A percentile compares a stretch with the other conserved stretches of the same genome.
Conservation (phyloP, 768 basidiomycete genomes). For the Gloeophyllum trabeum region DNA sequence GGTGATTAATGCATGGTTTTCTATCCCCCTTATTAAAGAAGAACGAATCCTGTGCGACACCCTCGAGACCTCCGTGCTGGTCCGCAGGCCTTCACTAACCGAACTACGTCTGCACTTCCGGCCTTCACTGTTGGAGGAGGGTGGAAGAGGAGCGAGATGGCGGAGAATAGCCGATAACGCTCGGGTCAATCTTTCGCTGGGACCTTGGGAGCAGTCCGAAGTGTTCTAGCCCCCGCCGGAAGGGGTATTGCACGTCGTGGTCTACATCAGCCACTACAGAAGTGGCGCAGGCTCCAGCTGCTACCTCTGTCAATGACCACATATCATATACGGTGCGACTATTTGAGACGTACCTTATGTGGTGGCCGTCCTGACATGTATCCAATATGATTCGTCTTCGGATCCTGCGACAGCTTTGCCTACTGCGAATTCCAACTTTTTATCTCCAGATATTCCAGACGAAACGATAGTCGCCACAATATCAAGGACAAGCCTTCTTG, state of each 20-base stretch:
- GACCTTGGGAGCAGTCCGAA: conserved; percentile 18
- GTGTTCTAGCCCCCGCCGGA: too few species aligned
- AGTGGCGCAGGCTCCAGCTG: too few species aligned
- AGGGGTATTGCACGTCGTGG: too few species aligned
- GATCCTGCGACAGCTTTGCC: too few species aligned
- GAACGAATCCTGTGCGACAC: conserved; percentile 19
- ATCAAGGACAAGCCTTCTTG: conserved; percentile 56
- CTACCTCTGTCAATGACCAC: too few species aligned
- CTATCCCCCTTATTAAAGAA: conserved; percentile 16
- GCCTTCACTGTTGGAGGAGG: conserved; percentile 7
- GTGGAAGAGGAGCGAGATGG: conserved; percentile 15
- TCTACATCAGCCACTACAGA: too few species aligned
- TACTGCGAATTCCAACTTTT: too few species aligned
- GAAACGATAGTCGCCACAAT: conserved; percentile 30
- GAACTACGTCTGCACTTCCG: conserved; percentile 10
- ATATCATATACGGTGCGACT: too few species aligned
- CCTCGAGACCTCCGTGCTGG: conserved; percentile 13
- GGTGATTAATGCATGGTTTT: conserved; percentile 23
- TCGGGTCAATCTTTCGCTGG: conserved; percentile 13
- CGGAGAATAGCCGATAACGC: conserved; percentile 12
- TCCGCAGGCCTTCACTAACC: conserved; percentile 4
- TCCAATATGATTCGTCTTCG: too few species aligned
- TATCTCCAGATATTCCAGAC: too few species aligned
- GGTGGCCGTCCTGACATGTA: too few species aligned
- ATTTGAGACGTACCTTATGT: too few species aligned